phyloP scores from a whole-genome alignment of 805 yeast species.

The Saccharomycopsis fibuligera region DNA sequence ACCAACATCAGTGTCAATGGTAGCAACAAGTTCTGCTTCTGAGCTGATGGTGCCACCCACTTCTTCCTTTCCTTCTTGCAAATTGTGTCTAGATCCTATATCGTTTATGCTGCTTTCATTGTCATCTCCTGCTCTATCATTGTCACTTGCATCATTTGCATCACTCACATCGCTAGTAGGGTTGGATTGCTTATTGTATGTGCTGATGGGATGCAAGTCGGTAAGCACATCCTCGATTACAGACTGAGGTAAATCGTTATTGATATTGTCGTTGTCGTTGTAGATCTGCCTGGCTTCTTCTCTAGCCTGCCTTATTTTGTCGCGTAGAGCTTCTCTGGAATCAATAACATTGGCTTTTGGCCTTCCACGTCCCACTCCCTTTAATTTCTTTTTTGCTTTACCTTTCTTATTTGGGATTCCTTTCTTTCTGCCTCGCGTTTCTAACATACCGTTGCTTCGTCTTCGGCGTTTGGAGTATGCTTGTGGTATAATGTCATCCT shows the following conservation, averaged over 20 bases:
- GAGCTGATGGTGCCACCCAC: too few species aligned
- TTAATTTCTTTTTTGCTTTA: too few species aligned
- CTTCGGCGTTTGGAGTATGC: neutral
- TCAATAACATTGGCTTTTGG: neutral
- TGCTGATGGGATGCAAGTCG: neutral
- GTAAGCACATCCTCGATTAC: neutral
- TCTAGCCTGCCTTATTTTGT: neutral
- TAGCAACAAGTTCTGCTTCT: too few species aligned
- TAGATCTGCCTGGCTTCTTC: neutral
- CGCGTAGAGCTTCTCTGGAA: neutral
- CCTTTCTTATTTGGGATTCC: neutral
- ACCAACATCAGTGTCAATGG: too few species aligned
- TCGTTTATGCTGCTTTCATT: neutral
- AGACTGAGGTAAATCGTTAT: neutral
- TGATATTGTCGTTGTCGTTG: neutral
- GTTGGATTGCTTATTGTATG: neutral
- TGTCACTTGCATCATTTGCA: neutral
- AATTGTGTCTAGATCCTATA: too few species aligned
- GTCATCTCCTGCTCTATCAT: constrained; percentile 26
- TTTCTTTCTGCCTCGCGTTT: too few species aligned
- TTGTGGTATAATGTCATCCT: neutral
- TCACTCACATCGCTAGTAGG: neutral
- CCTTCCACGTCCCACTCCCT: neutral
- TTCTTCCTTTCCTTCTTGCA: too few species aligned
- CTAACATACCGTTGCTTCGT: too few species aligned